Percentiles rank a stretch among this genome's conserved stretches.
These are phyloP conservation scores for Rhodotorula kratochvilovae DNA, from an alignment of 768 basidiomycete genomes.

Conservation along the genomic window DNA sequence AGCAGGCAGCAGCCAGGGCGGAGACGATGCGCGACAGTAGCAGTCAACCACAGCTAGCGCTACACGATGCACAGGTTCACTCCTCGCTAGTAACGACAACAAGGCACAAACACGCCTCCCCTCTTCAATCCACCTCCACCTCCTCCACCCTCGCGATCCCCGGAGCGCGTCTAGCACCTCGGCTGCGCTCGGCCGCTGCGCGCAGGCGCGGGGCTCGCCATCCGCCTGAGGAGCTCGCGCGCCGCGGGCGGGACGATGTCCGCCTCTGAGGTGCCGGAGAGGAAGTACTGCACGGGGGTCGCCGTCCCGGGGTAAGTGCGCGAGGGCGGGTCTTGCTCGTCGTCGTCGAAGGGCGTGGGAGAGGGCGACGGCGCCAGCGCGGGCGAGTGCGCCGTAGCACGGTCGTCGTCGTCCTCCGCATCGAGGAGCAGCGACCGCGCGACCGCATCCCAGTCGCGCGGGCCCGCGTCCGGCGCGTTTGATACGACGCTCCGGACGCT, in stretches of 20 bases:
- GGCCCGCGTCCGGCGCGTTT: neutral
- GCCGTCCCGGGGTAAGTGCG: slow-evolving; percentile 7
- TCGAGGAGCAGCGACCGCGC: slow-evolving; percentile 13
- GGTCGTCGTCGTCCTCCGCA: neutral
- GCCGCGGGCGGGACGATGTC: slow-evolving; percentile 24
- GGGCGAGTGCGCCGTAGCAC: no score
- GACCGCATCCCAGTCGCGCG: slow-evolving; percentile 4
- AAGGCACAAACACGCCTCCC: neutral
- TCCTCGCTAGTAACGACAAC: neutral
- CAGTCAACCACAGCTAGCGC: no score
- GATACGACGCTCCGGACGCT: slow-evolving; percentile 8
- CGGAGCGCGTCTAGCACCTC: neutral
- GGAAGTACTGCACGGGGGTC: slow-evolving; percentile 34
- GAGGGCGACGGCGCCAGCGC: neutral
- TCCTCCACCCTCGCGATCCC: neutral
- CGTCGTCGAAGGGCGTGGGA: neutral
- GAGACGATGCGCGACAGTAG: no score
- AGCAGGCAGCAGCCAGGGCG: no score
- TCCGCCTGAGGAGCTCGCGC: slow-evolving; percentile 17
- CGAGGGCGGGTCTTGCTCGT: neutral
- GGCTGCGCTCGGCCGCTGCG: slow-evolving; percentile 11
- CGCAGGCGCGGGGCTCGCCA: slow-evolving; percentile 18
- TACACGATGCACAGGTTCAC: no score
- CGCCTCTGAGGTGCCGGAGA: neutral
- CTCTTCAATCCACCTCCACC: neutral